phyloP scores from a whole-genome alignment of 768 basidiomycete genomes.

The Trametes elegans region DNA sequence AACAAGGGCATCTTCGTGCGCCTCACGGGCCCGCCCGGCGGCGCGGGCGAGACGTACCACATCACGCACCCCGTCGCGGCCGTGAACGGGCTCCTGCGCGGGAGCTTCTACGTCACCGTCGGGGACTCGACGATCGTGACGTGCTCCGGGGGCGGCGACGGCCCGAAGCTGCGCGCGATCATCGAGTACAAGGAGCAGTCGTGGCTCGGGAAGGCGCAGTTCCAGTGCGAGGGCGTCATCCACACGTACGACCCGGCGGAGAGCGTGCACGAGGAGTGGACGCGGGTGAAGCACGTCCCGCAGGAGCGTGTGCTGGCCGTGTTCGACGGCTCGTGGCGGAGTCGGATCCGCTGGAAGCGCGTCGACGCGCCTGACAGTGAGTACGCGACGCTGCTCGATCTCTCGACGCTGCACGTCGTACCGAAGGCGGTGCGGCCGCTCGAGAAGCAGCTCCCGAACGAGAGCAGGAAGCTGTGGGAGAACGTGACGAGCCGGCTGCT shows the following conservation, averaged over 20 bases:
- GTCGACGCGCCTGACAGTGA: slow-evolving; percentile 42
- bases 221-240: slow-evolving; percentile 84
- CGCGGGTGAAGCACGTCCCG: slow-evolving; percentile 89
- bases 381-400: slow-evolving; percentile 70
- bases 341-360: slow-evolving; percentile 73
- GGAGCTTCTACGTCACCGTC: slow-evolving; percentile 89
- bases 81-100: slow-evolving; percentile 90
- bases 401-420: slow-evolving; percentile 63
- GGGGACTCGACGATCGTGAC: slow-evolving; percentile 78
- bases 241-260: slow-evolving; percentile 74
- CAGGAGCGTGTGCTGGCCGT: slow-evolving; percentile 69
- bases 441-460: slow-evolving; percentile 70
- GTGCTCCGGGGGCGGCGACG: slow-evolving; percentile 63
- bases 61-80: slow-evolving; percentile 87
- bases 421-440: slow-evolving; percentile 87
- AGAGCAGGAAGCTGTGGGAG: slow-evolving; percentile 89
- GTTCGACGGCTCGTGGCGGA: slow-evolving; percentile 89
- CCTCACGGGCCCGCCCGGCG: slow-evolving; percentile 68
- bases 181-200: slow-evolving; percentile 98
- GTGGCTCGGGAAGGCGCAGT: slow-evolving; percentile 89
- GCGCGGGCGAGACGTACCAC: slow-evolving; percentile 80
- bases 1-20: slow-evolving; percentile 90
- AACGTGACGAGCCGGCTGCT: slow-evolving; percentile 71
- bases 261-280: slow-evolving; percentile 66
- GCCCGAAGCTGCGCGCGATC: slow-evolving; percentile 67